Evolutionary conservation across 306 rosid species (phyloP).

Genomic region (Luffa aegyptiaca): DNA sequence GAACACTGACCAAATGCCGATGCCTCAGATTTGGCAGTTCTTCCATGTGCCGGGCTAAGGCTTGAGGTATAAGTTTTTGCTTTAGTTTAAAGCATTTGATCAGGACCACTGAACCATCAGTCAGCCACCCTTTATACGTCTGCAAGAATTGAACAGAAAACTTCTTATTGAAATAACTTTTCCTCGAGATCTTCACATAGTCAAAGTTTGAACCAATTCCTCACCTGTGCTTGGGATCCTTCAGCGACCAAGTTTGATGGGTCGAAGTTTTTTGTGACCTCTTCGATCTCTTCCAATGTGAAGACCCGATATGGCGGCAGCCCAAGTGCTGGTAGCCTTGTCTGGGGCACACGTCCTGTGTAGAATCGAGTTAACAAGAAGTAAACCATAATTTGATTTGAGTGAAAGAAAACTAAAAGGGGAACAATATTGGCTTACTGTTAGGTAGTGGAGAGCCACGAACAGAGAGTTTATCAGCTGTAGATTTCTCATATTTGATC

Average conservation of each 20-base stretch:
- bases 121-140: slow-evolving; percentile 61
- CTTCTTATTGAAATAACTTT: neutral
- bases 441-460: slow-evolving; percentile 25
- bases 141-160: slow-evolving; percentile 16
- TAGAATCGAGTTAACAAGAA: neutral
- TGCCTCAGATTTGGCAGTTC: slow-evolving; percentile 60
- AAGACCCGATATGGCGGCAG: slow-evolving; percentile 51
- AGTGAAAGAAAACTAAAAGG: neutral
- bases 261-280: slow-evolving; percentile 62
- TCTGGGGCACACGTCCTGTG: slow-evolving; percentile 46
- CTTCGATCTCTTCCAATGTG: slow-evolving; percentile 75
- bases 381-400: neutral
- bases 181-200: neutral
- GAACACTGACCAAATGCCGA: slow-evolving; percentile 67
- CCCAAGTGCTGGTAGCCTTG: slow-evolving; percentile 39
- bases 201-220: slow-evolving; percentile 3
- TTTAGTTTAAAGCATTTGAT: slow-evolving; percentile 41
- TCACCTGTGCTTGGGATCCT: slow-evolving; percentile 63
- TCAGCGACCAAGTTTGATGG: slow-evolving; percentile 38
- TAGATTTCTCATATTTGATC: slow-evolving; percentile 20
- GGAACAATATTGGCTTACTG: slow-evolving; percentile 21
- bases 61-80: slow-evolving; percentile 37
- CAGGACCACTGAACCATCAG: slow-evolving; percentile 52
- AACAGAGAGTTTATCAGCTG: slow-evolving; percentile 25
- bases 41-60: slow-evolving; percentile 34